Evolutionary conservation across 345 rosid genomes (phyloP).

Genomic region (Combretum micranthum): DNA sequence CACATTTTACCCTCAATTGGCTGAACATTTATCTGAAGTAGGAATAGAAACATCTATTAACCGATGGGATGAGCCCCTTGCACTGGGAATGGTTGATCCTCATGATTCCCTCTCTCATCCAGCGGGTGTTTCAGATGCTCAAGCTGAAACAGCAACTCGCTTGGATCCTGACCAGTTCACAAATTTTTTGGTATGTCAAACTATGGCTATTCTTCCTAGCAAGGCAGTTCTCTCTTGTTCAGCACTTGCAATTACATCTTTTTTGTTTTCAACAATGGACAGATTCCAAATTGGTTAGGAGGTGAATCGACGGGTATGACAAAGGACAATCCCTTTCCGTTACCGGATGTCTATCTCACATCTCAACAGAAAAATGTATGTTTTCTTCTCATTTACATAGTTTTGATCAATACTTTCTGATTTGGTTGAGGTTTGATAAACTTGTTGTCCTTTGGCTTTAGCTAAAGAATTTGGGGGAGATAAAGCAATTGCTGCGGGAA

Average conservation of each 20-base stretch:
- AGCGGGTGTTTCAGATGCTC: constrained; percentile 92
- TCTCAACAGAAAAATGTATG: constrained; percentile 82
- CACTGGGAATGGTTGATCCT: constrained; percentile 85
- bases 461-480: constrained; percentile 74
- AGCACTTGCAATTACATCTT: constrained; percentile 6
- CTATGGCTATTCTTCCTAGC: not conserved
- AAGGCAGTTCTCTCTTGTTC: constrained; percentile 1
- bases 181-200: constrained; percentile 66
- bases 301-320: constrained; percentile 66
- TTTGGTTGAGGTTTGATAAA: constrained; percentile 1
- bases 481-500: constrained; percentile 65
- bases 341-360: constrained; percentile 65
- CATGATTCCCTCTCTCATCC: constrained; percentile 97
- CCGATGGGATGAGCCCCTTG: constrained; percentile 86
- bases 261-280: constrained; percentile 13
- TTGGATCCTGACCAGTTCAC: constrained; percentile 92
- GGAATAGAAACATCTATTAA: constrained; percentile 75
- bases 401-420: constrained; percentile 7
- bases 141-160: constrained; percentile 73
- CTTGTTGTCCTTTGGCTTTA: constrained; percentile 11
- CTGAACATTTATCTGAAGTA: constrained; percentile 81
- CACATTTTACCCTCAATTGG: constrained; percentile 82
- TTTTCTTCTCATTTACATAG: constrained; percentile 7
- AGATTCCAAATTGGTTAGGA: constrained; percentile 94
- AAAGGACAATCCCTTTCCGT: constrained; percentile 75